Base-by-base conservation (phyloP, 2,329 filamentous ascomycete genomes). In the Fusarium siculi region DNA sequence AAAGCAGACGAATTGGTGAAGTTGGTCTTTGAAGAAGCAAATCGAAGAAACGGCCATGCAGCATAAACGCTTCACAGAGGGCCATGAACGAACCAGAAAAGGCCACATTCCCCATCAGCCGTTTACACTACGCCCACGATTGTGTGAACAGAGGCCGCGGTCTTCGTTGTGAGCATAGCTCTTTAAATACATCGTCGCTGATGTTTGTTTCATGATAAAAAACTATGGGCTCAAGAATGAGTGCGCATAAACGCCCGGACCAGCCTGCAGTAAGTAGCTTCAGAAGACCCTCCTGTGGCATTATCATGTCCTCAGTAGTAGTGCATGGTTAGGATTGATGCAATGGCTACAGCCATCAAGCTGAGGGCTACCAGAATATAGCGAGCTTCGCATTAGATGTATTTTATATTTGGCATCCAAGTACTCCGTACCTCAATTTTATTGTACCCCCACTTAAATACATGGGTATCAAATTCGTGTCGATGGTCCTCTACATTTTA, bases 391-490 rank as follows among this genome's bases (percentile, higher is more conserved):
- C 52, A 46, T 62, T 59, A 46, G 56, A 61, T 61, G 37, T 21
- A 47, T 43, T 65, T 63, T 44, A 53, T 57, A 63, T 72, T 49
- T 47, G 70, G 60, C 63, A 73, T 50, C 66, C 28, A 57, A 56
- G 68, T 65, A n/a, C n/a, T n/a, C n/a, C n/a, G n/a, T n/a, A 60
- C 68, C 54, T 56, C 52, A 61, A 64, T 63, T 73, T 70, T 68
- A 72, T 68, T 76, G 47, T 76, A 77, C 67, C 68, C 73, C 66
- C 66, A 70, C 63, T 58, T 37, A 44, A 66, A 65, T 68, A 71
- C 47, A 77, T 74, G 74, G 75, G 75, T 73, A 77, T 74, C 73
- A 77, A 72, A 73, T 53, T 65, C 60, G 63, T 59, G 30, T 34
- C 21, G 49, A 55, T 64, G 70, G 74, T 53, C 39, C 50, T 66